Conservation (phyloP, 2,329 filamentous ascomycete genomes). For the Ceratocystis alfenasii region DNA sequence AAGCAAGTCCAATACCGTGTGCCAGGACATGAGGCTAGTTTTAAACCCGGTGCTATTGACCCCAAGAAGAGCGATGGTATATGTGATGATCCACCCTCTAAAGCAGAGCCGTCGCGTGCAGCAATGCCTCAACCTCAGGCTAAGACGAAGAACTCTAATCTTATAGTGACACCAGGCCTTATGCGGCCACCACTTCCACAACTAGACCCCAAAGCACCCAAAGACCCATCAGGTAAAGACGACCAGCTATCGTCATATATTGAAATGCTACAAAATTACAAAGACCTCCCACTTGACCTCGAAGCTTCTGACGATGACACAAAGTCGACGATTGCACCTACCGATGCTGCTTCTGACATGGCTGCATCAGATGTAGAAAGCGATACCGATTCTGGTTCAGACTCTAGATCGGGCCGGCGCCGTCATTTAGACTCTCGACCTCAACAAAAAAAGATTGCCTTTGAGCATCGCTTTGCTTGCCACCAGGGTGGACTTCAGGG, state of each 20-base stretch:
- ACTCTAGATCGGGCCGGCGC: slow-evolving; percentile 15
- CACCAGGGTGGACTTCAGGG: slow-evolving; percentile 40
- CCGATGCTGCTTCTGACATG: not conserved
- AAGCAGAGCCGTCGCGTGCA: not conserved
- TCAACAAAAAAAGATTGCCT: slow-evolving; percentile 28
- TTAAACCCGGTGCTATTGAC: not conserved
- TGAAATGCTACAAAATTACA: slow-evolving; percentile 46
- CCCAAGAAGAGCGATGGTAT: not conserved
- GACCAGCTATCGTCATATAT: slow-evolving; percentile 57
- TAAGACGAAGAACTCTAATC: not conserved
- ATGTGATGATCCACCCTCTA: not conserved
- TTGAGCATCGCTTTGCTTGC: slow-evolving; percentile 43
- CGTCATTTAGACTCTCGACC: slow-evolving; percentile 23
- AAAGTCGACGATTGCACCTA: not conserved
- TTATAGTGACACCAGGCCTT: not conserved
- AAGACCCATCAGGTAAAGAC: slow-evolving; percentile 22
- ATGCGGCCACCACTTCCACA: not conserved
- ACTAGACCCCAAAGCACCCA: not conserved
- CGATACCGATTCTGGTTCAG: not conserved
- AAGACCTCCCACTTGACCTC: slow-evolving; percentile 44
- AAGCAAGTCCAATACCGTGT: slow-evolving; percentile 48
- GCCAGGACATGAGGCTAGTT: slow-evolving; percentile 32
- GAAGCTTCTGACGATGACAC: slow-evolving; percentile 36
- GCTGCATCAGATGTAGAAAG: not conserved
- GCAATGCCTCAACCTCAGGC: not conserved